A percentile compares a stretch with the other conserved stretches of the same genome.
phyloP scores from a whole-genome alignment of 495 filamentous ascomycete genomes.

The Trichocladium antarcticum region DNA sequence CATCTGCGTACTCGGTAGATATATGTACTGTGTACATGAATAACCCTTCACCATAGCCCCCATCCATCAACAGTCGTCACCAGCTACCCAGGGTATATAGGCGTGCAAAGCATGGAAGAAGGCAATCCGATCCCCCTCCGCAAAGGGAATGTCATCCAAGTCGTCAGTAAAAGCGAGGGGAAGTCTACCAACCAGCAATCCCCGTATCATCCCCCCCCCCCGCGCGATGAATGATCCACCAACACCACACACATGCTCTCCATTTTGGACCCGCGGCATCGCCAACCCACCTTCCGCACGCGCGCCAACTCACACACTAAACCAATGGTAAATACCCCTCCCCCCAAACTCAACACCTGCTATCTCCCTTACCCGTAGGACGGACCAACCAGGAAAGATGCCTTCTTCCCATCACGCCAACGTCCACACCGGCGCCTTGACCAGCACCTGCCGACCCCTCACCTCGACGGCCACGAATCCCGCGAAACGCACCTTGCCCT shows the following conservation, averaged over 20 bases:
- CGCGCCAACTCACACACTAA: too few relatives aligned
- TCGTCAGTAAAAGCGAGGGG: constrained; percentile 6
- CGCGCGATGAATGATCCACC: neutral
- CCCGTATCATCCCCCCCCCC: neutral
- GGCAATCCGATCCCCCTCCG: neutral
- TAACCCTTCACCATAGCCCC: neutral
- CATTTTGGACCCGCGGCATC: neutral
- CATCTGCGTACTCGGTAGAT: neutral
- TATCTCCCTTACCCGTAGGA: neutral
- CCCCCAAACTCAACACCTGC: neutral
- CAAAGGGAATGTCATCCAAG: neutral
- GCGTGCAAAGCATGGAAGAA: constrained; percentile 5
- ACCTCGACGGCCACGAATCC: constrained; percentile 83
- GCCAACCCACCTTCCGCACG: too few relatives aligned
- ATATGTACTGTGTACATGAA: neutral
- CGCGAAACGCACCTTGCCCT: constrained; percentile 60
- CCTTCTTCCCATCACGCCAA: constrained; percentile 24
- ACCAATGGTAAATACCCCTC: neutral
- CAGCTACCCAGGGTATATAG: constrained; percentile 5
- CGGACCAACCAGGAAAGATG: too few relatives aligned
- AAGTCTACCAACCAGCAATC: neutral
- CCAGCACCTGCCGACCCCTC: constrained; percentile 65
- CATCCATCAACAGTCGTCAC: neutral
- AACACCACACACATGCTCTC: neutral
- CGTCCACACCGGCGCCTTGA: constrained; percentile 85